These are phyloP conservation scores for Dillenia suffruticosa DNA, from an alignment of 164 flowering plant genomes.

Conservation along the genomic window DNA sequence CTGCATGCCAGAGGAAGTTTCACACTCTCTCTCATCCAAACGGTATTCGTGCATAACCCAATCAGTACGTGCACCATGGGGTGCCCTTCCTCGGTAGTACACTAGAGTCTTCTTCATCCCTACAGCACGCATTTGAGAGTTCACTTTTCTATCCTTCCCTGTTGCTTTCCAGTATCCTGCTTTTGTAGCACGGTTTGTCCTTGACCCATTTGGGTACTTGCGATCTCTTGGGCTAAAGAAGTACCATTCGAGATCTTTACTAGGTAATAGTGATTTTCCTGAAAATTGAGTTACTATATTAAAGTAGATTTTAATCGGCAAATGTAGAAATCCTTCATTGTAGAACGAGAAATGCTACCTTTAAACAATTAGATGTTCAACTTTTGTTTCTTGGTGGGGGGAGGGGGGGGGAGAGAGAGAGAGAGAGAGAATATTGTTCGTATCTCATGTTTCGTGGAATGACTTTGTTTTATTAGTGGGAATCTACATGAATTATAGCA, in stretches of 20 bases:
- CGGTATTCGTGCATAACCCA: conserved; percentile 99
- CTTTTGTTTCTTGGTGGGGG: too few relatives aligned
- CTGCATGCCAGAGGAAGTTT: conserved; percentile 56
- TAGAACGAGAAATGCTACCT: background rate
- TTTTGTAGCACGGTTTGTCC: conserved; percentile 93
- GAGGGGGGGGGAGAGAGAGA: too few relatives aligned
- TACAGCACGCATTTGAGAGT: conserved; percentile 59
- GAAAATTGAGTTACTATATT: conserved; percentile 4
- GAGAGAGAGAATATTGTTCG: too few relatives aligned
- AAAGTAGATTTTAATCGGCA: background rate
- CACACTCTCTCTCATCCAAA: conserved; percentile 82
- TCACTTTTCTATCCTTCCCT: conserved; percentile 84
- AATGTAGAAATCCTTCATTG: conserved; percentile 5
- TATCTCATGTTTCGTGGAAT: too few relatives aligned
- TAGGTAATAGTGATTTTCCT: conserved; percentile 88
- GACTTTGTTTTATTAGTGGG: too few relatives aligned
- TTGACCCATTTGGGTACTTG: conserved; percentile 90
- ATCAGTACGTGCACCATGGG: conserved; percentile 76
- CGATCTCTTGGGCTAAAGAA: conserved; percentile 94
- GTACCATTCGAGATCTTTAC: conserved; percentile 95
- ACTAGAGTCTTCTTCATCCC: conserved; percentile 98
- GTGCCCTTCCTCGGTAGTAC: conserved; percentile 90
- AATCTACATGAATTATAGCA: too few relatives aligned
- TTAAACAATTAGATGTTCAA: background rate
- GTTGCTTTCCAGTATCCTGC: conserved; percentile 98